Conservation (phyloP, 371 early-diverging fungal species). For the Mucor indicus region DNA sequence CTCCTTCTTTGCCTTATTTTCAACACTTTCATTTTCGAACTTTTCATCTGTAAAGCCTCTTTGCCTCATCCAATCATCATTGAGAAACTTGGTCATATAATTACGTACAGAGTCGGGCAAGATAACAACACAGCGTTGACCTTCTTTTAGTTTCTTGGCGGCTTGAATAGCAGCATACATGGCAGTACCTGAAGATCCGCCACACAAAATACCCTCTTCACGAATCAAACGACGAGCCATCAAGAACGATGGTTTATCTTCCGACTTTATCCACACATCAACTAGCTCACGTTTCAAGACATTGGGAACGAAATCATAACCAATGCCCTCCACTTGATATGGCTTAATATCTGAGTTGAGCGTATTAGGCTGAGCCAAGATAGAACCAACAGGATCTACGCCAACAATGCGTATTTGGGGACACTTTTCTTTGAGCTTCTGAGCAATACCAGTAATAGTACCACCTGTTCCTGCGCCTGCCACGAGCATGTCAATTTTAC, state of each 20-base stretch:
- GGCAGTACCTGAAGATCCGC: constrained; percentile 95
- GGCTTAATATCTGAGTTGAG: constrained; percentile 65
- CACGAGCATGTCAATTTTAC: constrained; percentile 93
- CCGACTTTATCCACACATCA: constrained; percentile 93
- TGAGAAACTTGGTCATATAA: constrained; percentile 96
- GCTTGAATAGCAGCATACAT: constrained; percentile 74
- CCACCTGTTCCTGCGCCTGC: constrained; percentile 97
- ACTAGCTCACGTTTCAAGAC: constrained; percentile 79
- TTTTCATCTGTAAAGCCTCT: constrained; percentile 68
- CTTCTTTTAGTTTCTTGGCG: constrained; percentile 79
- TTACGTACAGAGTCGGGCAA: constrained; percentile 96
- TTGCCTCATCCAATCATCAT: constrained; percentile 93
- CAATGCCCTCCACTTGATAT: constrained; percentile 94
- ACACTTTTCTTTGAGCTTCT: constrained; percentile 89
- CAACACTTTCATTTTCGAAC: constrained; percentile 41
- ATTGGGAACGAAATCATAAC: constrained; percentile 96
- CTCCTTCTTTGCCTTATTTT: constrained; percentile 70
- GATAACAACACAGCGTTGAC: constrained; percentile 81
- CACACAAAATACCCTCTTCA: constrained; percentile 93
- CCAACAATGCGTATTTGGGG: constrained; percentile 87
- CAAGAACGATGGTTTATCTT: constrained; percentile 91
- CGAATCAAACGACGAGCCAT: constrained; percentile 94
- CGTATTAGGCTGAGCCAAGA: constrained; percentile 85
- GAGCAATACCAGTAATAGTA: constrained; percentile 91
- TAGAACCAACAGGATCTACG: constrained; percentile 93